phyloP scores from a whole-genome alignment of 2,329 filamentous ascomycete species.

The Monosporascus cannonballus region DNA sequence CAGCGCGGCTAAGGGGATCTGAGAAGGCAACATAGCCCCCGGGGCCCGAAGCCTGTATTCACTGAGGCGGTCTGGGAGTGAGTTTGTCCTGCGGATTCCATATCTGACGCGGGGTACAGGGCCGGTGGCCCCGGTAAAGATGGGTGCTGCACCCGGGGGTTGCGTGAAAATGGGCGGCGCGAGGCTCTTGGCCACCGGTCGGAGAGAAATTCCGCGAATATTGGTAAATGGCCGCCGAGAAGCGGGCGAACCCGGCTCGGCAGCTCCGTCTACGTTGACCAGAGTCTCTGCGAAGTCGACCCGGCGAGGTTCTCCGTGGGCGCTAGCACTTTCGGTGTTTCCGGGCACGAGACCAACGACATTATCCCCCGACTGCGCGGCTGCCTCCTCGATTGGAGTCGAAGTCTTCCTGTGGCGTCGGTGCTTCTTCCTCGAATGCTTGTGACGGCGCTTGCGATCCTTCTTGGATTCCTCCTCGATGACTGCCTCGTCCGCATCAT shows the following conservation, averaged over 20 bases:
- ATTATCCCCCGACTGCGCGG: constrained; percentile 19
- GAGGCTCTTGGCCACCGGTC: constrained; percentile 59
- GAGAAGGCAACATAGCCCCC: constrained; percentile 43
- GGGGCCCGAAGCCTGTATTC: constrained; percentile 37
- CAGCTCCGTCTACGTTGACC: constrained; percentile 17
- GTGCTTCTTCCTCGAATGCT: constrained; percentile 39
- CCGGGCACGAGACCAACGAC: constrained; percentile 23
- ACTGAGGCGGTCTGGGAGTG: constrained; percentile 63
- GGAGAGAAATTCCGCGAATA: constrained; percentile 55
- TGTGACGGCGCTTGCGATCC: constrained; percentile 31
- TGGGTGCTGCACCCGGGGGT: constrained; percentile 24
- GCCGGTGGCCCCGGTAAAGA: constrained; percentile 29
- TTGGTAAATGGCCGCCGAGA: constrained; percentile 44
- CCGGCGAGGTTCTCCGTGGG: constrained; percentile 41
- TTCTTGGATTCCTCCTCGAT: constrained; percentile 38
- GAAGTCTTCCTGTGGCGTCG: constrained; percentile 24
- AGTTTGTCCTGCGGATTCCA: constrained; percentile 68
- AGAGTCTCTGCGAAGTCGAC: constrained; percentile 48
- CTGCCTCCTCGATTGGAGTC: constrained; percentile 8
- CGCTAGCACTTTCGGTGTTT: constrained; percentile 5
- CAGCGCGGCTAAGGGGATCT: constrained; percentile 34
- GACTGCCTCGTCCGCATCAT: constrained; percentile 35
- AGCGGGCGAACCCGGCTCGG: constrained; percentile 19
- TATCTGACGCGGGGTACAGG: constrained; percentile 52
- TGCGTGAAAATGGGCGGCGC: constrained; percentile 65